Base-by-base conservation (phyloP, 148 eudicot species). In the Amaranthus hypochondriacus region DNA sequence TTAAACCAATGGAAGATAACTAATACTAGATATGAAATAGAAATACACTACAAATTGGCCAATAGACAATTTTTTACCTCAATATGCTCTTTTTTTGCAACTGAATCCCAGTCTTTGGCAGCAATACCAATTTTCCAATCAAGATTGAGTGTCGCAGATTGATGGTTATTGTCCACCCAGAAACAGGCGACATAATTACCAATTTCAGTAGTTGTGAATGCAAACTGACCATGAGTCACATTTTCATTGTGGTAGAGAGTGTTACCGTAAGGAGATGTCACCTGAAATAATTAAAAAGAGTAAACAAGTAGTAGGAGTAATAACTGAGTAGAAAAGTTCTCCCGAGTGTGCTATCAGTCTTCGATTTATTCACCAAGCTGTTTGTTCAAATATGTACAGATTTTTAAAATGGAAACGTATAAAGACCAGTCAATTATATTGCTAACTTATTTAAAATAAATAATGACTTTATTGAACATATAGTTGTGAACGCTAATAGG, bases 91-190 rank as follows among this genome's bases (percentile, higher is more conserved):
- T 90, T 87, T 70, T 73, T 90, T 4, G 96, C 96, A 81, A 90
- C 90, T 2, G 96, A 78, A 43, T 90, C 92, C 96, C 96, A 88
- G 72, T 90, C 96, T 74, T 90, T 87, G 48, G 96, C 86, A 58
- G 90, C 86, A 59, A 90, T 83, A 28, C 96, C 96, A 21, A 71
- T 81, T 81, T 79, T 87, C 96, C 92, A 90, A 57, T 90, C 96
- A 50, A 90, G 84, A 68, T 81, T 89, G 66, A 90, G 84, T 54
- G 84, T 82, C 14, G 87, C 83, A 61, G 78, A 62, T 62, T 80
- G 74, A 69, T 83, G 84, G 65, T 69, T 56, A 46, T 78, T 84
- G 68, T 83, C 92, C 6, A 87, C 62, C 87, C 87, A 82, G 70
- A 90, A 88, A 78, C 96, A 88, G 43, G 92, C 92, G 68, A 82